Percentiles rank a stretch among this genome's conserved stretches.
phyloP scores from a whole-genome alignment of 768 basidiomycete species.

The Tephrocybe rancida region DNA sequence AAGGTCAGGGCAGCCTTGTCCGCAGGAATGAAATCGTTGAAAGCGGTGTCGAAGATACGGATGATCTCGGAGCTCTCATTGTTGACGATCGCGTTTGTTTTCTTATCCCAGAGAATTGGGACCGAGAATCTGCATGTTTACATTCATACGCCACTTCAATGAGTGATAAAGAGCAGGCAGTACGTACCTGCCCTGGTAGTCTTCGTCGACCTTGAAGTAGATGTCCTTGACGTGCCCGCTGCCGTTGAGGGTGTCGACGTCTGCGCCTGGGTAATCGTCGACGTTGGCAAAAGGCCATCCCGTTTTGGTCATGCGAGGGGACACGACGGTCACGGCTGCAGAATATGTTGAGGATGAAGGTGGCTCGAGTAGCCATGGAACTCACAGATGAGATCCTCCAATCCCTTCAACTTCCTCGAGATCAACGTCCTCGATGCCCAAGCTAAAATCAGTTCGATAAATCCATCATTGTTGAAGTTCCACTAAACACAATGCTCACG shows the following conservation, averaged over 20 bases:
- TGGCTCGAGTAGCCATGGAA: slow-evolving; percentile 6
- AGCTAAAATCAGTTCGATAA: no score
- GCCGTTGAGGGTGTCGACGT: slow-evolving; percentile 69
- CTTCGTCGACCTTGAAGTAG: slow-evolving; percentile 74
- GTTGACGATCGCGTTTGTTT: slow-evolving; percentile 84
- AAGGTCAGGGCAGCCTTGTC: slow-evolving; percentile 62
- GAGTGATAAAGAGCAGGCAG: neutral
- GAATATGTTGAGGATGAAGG: neutral
- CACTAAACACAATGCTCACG: no score
- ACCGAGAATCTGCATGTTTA: slow-evolving; percentile 87
- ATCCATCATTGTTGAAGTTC: no score
- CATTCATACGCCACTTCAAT: neutral
- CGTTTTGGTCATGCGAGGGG: slow-evolving; percentile 77
- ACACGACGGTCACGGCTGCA: slow-evolving; percentile 76
- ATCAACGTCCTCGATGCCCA: slow-evolving; percentile 95
- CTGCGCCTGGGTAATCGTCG: slow-evolving; percentile 70
- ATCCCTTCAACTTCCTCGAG: slow-evolving; percentile 85
- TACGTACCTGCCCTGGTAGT: slow-evolving; percentile 67
- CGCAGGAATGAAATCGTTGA: slow-evolving; percentile 69
- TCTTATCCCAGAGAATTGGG: slow-evolving; percentile 92
- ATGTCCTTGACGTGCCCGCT: slow-evolving; percentile 79
- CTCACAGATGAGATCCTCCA: slow-evolving; percentile 82
- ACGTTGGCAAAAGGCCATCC: slow-evolving; percentile 89
- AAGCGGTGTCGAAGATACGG: slow-evolving; percentile 85
- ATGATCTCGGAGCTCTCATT: slow-evolving; percentile 96